Evolutionary conservation across 2,329 filamentous ascomycete genomes (phyloP), one percentile per base, ranked within the genome.

Genomic region (Lachnellula cervina): DNA sequence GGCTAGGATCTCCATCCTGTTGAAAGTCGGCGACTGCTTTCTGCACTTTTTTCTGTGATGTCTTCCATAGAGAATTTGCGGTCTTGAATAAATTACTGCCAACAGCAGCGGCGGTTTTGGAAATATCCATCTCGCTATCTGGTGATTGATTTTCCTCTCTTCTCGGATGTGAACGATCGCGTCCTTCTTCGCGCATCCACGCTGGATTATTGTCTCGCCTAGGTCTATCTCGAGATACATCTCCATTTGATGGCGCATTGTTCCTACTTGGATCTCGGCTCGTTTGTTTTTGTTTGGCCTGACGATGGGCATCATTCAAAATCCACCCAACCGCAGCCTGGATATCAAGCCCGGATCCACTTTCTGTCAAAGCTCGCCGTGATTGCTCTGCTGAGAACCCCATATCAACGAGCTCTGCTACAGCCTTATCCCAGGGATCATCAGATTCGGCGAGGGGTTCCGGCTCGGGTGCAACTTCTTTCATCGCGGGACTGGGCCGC

Each of bases 51-150:
- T 96, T 99, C 68, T 92, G 90, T 0, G 93, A 86, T 3, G 88
- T 89, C 70, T 96, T 99, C 94, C 94, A 99, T 0, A 97, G 74
- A 0, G 90, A 93, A 63, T 95, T 96, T 2, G 94, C 94, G 2
- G 92, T 94, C 71, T 99, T 99, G 71, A 97, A 85, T 13, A 99
- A 73, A 59, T 81, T 95, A 45, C 77, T 90, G 0, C 94, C 89
- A 67, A 97, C 79, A 35, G 92, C 88, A 5, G 90, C 84, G 2
- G 93, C 93, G 44, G 87, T 81, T 67, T 93, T 90, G 16, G 89
- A 78, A 54, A 96, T 79, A 64, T 97, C 93, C 52, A 79, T 84
- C 1, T 91, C 88, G 7, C 71, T 76, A 44, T 73, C 73, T 9
- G 81, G 81, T 1, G 84, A 83, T 56, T 75, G 73, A 56, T 74